Conservation (phyloP, 352 stramenopile genomes). For the Globisporangium mamillatum region DNA sequence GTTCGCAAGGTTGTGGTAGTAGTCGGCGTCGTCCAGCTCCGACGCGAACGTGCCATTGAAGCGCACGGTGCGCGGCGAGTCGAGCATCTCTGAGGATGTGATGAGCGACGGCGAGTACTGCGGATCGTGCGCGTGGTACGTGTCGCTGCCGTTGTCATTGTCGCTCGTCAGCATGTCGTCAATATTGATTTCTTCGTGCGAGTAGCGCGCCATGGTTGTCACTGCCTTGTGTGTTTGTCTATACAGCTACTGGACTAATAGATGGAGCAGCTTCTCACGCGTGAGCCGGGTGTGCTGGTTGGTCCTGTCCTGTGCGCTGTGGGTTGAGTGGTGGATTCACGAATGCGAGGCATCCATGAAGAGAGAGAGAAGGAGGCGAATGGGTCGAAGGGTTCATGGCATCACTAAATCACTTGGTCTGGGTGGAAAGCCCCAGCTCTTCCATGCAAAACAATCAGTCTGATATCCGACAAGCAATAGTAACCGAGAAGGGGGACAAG, state of each 20-base stretch:
- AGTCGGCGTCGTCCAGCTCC: slow-evolving; percentile 14
- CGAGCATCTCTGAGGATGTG: slow-evolving; percentile 29
- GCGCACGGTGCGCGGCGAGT: slow-evolving; percentile 24
- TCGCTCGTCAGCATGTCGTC: not conserved
- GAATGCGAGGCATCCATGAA: too few relatives aligned
- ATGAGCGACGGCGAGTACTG: slow-evolving; percentile 24
- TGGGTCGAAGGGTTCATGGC: too few relatives aligned
- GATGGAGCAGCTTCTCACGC: not conserved
- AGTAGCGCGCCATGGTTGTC: slow-evolving; percentile 9
- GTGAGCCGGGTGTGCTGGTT: too few relatives aligned
- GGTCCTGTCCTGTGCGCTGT: too few relatives aligned
- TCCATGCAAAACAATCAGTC: not conserved
- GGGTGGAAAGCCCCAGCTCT: not conserved
- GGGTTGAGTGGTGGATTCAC: too few relatives aligned
- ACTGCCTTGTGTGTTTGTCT: not conserved
- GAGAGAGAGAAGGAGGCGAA: too few relatives aligned
- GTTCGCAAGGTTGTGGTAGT: slow-evolving; percentile 8
- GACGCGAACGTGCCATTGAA: slow-evolving; percentile 26
- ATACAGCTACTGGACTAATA: not conserved
- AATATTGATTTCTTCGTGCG: slow-evolving; percentile 12
- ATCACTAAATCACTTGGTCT: too few relatives aligned
- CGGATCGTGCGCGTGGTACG: slow-evolving; percentile 7
- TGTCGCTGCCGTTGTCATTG: not conserved
- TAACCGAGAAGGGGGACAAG: not conserved
- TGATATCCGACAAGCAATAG: not conserved